Percentiles rank a stretch among this genome's conserved stretches.
These are phyloP conservation scores for Elaeis oleifera DNA, from an alignment of 202 grass and related monocot genomes.

Conservation along the genomic window DNA sequence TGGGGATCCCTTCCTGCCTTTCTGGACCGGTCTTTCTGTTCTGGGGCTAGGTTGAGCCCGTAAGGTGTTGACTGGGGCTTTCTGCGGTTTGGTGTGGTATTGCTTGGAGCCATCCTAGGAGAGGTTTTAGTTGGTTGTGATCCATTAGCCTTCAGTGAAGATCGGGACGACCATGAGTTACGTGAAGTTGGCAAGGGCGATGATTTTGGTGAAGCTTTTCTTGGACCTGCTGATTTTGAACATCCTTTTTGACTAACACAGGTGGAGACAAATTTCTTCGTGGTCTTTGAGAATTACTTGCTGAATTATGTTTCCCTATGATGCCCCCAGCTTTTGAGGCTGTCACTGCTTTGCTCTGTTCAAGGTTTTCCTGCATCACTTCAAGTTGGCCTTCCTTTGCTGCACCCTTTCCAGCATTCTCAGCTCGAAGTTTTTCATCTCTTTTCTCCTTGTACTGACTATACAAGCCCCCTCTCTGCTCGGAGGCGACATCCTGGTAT, in stretches of 20 bases:
- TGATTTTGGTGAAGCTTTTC: constrained; percentile 54
- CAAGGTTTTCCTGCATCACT: constrained; percentile 39
- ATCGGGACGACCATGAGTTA: constrained; percentile 59
- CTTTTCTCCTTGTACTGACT: constrained; percentile 56
- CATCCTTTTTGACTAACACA: constrained; percentile 60
- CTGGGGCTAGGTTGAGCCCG: constrained; percentile 51
- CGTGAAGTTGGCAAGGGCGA: constrained; percentile 60
- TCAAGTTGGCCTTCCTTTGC: constrained; percentile 38
- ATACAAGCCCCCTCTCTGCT: constrained; percentile 41
- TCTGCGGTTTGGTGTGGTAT: constrained; percentile 54
- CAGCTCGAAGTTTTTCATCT: constrained; percentile 52
- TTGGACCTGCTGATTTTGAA: constrained; percentile 58
- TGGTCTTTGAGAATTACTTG: constrained; percentile 46
- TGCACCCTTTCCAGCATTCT: constrained; percentile 49
- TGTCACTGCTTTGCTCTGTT: constrained; percentile 40
- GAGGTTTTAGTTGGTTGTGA: constrained; percentile 52
- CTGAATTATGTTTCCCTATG: constrained; percentile 57
- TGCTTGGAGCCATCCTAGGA: constrained; percentile 34
- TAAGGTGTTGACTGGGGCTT: constrained; percentile 27
- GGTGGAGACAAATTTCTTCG: constrained; percentile 87
- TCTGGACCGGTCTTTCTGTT: constrained; percentile 43
- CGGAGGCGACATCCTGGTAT: constrained; percentile 29
- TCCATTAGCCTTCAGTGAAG: constrained; percentile 58
- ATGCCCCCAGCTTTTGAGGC: constrained; percentile 35
- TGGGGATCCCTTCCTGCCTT: constrained; percentile 46